Evolutionary conservation across 2,329 filamentous ascomycete genomes (phyloP).

Genomic region (Fusarium sp.): DNA sequence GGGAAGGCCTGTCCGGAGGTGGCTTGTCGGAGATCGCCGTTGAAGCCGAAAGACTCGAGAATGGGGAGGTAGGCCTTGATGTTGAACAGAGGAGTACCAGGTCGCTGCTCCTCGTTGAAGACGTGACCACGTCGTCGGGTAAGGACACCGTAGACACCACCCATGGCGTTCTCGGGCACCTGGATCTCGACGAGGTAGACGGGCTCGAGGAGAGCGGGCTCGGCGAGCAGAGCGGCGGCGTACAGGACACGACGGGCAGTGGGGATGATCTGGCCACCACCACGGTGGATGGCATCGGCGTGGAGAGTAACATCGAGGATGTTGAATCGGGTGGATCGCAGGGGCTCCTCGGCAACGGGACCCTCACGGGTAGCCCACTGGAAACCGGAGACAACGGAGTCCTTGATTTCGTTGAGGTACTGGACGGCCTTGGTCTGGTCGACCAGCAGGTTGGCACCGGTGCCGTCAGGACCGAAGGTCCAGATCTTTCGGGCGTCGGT

Average conservation of each 20-base stretch:
- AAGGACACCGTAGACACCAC: slow-evolving; percentile 99
- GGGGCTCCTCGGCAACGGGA: slow-evolving; percentile 97
- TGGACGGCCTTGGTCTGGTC: slow-evolving; percentile 99
- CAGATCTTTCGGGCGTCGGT: slow-evolving; percentile 99
- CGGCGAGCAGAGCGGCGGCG: slow-evolving; percentile 90
- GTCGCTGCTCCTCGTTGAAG: slow-evolving; percentile 97
- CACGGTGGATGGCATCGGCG: slow-evolving; percentile 99
- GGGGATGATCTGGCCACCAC: slow-evolving; percentile 98
- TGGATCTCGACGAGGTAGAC: slow-evolving; percentile 99
- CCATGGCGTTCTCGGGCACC: slow-evolving; percentile 98
- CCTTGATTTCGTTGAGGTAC: slow-evolving; percentile 99
- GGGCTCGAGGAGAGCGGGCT: slow-evolving; percentile 94
- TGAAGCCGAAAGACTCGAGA: slow-evolving; percentile 99
- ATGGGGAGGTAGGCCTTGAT: slow-evolving; percentile 98
- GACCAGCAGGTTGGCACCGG: slow-evolving; percentile 96
- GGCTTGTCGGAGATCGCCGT: slow-evolving; percentile 92
- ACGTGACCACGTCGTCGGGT: slow-evolving; percentile 99
- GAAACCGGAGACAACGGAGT: slow-evolving; percentile 99
- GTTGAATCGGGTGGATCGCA: slow-evolving; percentile 98
- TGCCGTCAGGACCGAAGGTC: slow-evolving; percentile 99
- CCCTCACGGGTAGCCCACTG: slow-evolving; percentile 99
- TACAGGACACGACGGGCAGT: slow-evolving; percentile 98
- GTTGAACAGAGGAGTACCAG: slow-evolving; percentile 99
- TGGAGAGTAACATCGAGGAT: slow-evolving; percentile 99
- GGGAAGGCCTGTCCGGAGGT: slow-evolving; percentile 99